Evolutionary conservation across 768 basidiomycete species (phyloP).

Genomic region (Macrolepiota fuliginosa): DNA sequence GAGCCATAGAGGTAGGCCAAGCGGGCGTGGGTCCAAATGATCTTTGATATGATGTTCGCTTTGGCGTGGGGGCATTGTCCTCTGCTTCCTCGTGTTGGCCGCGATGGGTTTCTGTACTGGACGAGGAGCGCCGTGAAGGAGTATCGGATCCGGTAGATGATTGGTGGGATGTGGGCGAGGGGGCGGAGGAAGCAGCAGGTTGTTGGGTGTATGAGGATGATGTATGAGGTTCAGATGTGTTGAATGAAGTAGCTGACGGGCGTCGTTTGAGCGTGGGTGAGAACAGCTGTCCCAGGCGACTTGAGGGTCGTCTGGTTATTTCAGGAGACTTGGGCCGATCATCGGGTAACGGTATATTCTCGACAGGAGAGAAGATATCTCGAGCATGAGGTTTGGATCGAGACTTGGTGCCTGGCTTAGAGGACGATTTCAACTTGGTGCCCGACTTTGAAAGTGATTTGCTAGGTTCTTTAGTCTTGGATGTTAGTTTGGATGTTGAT

Average conservation of each 20-base stretch:
- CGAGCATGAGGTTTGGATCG: conserved; percentile 34
- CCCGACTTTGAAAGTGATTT: conserved; percentile 32
- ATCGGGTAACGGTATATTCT: conserved; percentile 15
- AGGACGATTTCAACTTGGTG: conserved; percentile 30
- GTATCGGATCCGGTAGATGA: background rate
- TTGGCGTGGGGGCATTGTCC: background rate
- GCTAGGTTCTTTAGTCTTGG: background rate
- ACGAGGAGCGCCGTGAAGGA: conserved; percentile 3
- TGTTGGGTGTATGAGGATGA: conserved; percentile 2
- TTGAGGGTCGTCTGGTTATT: conserved; percentile 36
- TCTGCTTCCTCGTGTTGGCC: background rate
- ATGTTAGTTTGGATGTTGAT: background rate
- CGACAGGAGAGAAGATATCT: conserved; percentile 25
- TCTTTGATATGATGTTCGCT: background rate
- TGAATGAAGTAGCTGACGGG: conserved; percentile 25
- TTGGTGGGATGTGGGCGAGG: background rate
- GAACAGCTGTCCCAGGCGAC: conserved; percentile 37
- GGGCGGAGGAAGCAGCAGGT: background rate
- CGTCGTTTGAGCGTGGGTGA: conserved; percentile 22
- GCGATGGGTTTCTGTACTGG: background rate
- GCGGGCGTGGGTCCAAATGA: background rate
- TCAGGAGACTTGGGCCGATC: conserved; percentile 10
- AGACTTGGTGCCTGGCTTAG: conserved; percentile 15
- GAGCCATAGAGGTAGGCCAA: background rate
- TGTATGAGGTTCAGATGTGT: conserved; percentile 10